These are phyloP conservation scores for Nigrospora sphaerica DNA, from an alignment of 2,329 filamentous ascomycete species.

Conservation along the genomic window DNA sequence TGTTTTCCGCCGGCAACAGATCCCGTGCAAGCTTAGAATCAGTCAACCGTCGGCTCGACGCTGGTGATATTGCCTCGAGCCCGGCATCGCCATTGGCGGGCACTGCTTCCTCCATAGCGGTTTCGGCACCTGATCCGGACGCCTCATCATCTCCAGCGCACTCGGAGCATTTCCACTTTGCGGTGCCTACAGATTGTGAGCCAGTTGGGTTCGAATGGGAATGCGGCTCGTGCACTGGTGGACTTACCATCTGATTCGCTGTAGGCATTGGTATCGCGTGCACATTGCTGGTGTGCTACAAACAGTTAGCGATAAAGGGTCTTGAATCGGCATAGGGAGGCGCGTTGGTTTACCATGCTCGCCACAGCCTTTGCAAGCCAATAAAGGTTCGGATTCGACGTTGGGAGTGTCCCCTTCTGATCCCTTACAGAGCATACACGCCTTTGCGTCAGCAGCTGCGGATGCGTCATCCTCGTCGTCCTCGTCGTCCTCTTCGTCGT, in stretches of 20 bases:
- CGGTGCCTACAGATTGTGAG: slow-evolving; percentile 23
- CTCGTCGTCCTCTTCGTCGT: slow-evolving; percentile 29
- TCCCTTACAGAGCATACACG: slow-evolving; percentile 69
- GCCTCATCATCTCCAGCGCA: slow-evolving; percentile 27
- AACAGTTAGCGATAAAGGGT: slow-evolving; percentile 28
- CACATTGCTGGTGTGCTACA: slow-evolving; percentile 87
- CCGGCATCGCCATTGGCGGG: slow-evolving; percentile 23
- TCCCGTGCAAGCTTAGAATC: slow-evolving; percentile 64
- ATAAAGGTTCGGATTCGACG: slow-evolving; percentile 72
- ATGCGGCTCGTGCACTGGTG: slow-evolving; percentile 8
- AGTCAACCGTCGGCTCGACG: slow-evolving; percentile 43
- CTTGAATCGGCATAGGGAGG: slow-evolving; percentile 10
- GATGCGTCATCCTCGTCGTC: slow-evolving; percentile 51
- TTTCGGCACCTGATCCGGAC: slow-evolving; percentile 20
- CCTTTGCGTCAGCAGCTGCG: slow-evolving; percentile 38
- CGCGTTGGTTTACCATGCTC: slow-evolving; percentile 64
- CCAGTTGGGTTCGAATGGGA: slow-evolving; percentile 13
- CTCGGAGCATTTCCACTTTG: slow-evolving; percentile 45
- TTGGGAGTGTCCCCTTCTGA: slow-evolving; percentile 77
- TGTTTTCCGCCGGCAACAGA: slow-evolving; percentile 61
- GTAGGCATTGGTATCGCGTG: slow-evolving; percentile 61
- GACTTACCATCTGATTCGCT: slow-evolving; percentile 55
- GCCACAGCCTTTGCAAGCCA: slow-evolving; percentile 70
- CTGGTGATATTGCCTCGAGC: slow-evolving; percentile 26
- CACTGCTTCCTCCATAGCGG: slow-evolving; percentile 15